Evolutionary conservation across 139 green algal genomes (phyloP).

Genomic region (Chlamydomonas asymmetrica): DNA sequence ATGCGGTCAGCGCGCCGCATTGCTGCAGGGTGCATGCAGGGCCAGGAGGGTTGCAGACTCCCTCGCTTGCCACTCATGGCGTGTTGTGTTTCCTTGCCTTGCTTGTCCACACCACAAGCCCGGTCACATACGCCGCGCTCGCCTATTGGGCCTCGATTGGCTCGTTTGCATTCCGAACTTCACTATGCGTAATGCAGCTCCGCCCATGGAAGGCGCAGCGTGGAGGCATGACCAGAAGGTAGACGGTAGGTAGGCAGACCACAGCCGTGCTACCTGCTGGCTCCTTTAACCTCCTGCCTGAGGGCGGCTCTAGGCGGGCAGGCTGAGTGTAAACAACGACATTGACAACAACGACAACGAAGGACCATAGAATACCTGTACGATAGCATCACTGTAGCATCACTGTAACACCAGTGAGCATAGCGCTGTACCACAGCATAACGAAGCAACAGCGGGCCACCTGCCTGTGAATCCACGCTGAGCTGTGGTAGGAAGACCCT

Average conservation of each 20-base stretch:
- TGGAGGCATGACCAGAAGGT: no score
- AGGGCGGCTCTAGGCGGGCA: no score
- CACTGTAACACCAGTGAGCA: not conserved
- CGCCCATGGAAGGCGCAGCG: no score
- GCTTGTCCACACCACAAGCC: not conserved
- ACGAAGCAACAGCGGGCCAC: not conserved
- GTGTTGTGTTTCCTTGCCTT: not conserved
- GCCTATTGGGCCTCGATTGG: not conserved
- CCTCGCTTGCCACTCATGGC: not conserved
- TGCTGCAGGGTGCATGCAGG: not conserved
- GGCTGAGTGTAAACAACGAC: not conserved
- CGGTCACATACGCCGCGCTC: not conserved
- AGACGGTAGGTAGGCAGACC: no score
- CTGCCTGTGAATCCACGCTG: conserved; percentile 56
- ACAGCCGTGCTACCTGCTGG: no score
- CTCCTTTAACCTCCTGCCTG: not conserved
- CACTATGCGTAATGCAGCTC: no score
- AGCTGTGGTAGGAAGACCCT: conserved; percentile 60
- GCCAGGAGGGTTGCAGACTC: not conserved
- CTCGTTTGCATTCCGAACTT: not conserved
- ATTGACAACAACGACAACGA: no score
- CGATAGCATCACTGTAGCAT: not conserved
- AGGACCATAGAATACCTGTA: not conserved
- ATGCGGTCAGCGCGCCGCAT: no score
- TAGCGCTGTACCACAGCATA: not conserved